A percentile compares a stretch with the other conserved stretches of the same genome.
These are phyloP conservation scores for Torrubiellomyces zombiae DNA, from an alignment of 2,329 filamentous ascomycete species.

Conservation along the genomic window DNA sequence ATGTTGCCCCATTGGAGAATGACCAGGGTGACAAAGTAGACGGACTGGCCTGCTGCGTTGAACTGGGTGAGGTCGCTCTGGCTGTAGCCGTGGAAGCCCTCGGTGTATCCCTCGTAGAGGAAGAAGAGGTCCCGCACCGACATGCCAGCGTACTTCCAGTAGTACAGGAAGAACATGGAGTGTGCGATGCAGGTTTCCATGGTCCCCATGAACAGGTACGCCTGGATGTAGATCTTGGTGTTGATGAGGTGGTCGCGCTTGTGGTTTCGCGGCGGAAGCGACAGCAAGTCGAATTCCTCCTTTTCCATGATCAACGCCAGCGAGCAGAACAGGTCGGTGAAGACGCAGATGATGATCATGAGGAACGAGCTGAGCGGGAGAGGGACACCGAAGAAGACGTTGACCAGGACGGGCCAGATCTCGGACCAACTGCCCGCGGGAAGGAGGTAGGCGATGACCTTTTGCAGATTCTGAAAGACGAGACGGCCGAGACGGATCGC, in stretches of 20 bases:
- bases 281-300: conserved; percentile 35
- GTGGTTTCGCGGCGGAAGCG: conserved; percentile 31
- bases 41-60: conserved; percentile 30
- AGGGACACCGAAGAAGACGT: conserved; percentile 38
- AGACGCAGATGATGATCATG: conserved; percentile 42
- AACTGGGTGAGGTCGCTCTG: conserved; percentile 26
- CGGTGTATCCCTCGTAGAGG: conserved; percentile 28
- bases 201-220: conserved; percentile 33
- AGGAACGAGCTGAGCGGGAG: conserved; percentile 33
- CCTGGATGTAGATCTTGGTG: conserved; percentile 30
- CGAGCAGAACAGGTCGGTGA: conserved; percentile 35
- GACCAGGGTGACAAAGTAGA: conserved; percentile 38
- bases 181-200: conserved; percentile 33
- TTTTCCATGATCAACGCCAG: conserved; percentile 37
- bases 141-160: conserved; percentile 29
- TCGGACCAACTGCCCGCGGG: conserved; percentile 38
- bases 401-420: conserved; percentile 39
- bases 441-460: conserved; percentile 26
- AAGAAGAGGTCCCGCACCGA: conserved; percentile 30
- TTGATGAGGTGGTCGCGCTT: conserved; percentile 35
- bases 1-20: conserved; percentile 38
- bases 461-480: conserved; percentile 24
- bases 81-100: conserved; percentile 32
- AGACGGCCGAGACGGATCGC: conserved; percentile 34
- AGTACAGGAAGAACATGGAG: conserved; percentile 37